These are phyloP conservation scores for Kodamaea plutei DNA, from an alignment of 1,139 yeast genomes.

Conservation along the genomic window DNA sequence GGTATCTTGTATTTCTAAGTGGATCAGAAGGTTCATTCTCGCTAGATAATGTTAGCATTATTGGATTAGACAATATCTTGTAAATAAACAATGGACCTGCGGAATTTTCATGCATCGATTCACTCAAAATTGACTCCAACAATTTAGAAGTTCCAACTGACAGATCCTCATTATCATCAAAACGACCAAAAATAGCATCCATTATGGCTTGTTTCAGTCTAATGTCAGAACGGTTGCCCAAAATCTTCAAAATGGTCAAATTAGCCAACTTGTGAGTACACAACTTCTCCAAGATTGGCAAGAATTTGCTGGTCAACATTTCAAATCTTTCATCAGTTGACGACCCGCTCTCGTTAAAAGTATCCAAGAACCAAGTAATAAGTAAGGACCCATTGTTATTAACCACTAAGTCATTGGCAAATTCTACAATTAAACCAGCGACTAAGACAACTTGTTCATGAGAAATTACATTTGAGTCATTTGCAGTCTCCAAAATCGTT, in stretches of 20 bases:
- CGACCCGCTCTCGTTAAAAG: constrained; percentile 59
- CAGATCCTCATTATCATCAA: constrained; percentile 24
- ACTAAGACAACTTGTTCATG: constrained; percentile 68
- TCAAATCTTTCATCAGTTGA: constrained; percentile 29
- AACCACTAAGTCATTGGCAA: constrained; percentile 75
- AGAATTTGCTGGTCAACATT: constrained; percentile 45
- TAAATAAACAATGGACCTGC: constrained; percentile 85
- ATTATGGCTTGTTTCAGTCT: constrained; percentile 60
- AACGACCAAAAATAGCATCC: constrained; percentile 59
- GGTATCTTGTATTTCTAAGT: constrained; percentile 38
- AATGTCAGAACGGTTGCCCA: constrained; percentile 65
- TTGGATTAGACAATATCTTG: constrained; percentile 69
- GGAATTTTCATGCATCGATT: constrained; percentile 43
- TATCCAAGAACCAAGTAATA: constrained; percentile 92
- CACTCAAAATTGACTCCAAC: constrained; percentile 45
- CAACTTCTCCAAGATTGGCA: constrained; percentile 59
- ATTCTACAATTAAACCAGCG: constrained; percentile 75
- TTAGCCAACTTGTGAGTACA: constrained; percentile 88
- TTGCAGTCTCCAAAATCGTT: constrained; percentile 77
- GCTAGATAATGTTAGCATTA: constrained; percentile 37
- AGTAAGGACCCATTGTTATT: constrained; percentile 86
- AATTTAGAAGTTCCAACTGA: constrained; percentile 25
- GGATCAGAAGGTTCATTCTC: constrained; percentile 19
- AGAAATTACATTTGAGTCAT: constrained; percentile 42
- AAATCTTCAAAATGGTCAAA: constrained; percentile 72